Evolutionary conservation across 306 rosid species (phyloP).

Genomic region (Pachyrhizus erosus): DNA sequence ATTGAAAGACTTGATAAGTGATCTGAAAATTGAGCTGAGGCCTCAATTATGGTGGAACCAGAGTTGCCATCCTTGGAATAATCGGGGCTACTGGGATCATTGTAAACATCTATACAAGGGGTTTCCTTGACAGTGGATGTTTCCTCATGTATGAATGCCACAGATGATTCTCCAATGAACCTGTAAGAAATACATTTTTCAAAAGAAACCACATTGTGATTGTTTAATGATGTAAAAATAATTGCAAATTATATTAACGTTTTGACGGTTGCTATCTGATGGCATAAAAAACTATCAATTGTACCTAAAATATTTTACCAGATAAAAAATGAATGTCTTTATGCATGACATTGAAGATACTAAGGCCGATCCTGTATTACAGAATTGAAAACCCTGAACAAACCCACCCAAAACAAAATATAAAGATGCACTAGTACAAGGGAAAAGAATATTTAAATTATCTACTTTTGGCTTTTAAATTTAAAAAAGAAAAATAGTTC

Average conservation of each 20-base stretch:
- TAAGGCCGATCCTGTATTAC: not conserved
- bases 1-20: slow-evolving; percentile 43
- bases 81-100: slow-evolving; percentile 56
- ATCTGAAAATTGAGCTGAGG: slow-evolving; percentile 53
- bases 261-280: not conserved
- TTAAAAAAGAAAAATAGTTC: slow-evolving; percentile 3
- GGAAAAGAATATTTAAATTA: not conserved
- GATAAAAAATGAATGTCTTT: not conserved
- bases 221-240: not conserved
- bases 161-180: slow-evolving; percentile 52
- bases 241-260: not conserved
- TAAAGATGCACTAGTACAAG: not conserved
- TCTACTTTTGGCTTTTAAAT: not conserved
- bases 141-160: slow-evolving; percentile 53
- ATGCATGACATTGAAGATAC: slow-evolving; percentile 24
- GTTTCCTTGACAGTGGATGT: slow-evolving; percentile 64
- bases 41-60: slow-evolving; percentile 59
- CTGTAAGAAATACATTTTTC: slow-evolving; percentile 56
- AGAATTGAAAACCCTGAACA: not conserved
- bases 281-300: slow-evolving; percentile 6
- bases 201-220: slow-evolving; percentile 24
- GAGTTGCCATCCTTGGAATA: slow-evolving; percentile 58
- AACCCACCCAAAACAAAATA: slow-evolving; percentile 22
- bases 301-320: slow-evolving; percentile 7
- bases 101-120: slow-evolving; percentile 47